These are phyloP conservation scores for Colletotrichum karsti DNA, from an alignment of 2,329 filamentous ascomycete genomes.

Conservation along the genomic window DNA sequence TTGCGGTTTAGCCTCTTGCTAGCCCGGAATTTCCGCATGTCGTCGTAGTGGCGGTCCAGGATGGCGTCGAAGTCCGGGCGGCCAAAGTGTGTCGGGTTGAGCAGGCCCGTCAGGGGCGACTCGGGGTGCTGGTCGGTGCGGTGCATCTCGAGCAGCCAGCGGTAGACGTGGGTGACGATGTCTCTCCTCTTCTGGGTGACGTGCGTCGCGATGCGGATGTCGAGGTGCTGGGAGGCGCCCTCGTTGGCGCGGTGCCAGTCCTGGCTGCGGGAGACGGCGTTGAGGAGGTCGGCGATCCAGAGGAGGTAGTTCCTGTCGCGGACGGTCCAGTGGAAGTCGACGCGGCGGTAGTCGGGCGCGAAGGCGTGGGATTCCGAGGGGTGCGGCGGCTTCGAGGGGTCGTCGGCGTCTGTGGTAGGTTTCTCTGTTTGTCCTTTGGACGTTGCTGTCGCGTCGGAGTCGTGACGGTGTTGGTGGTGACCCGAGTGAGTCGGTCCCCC, in stretches of 20 bases:
- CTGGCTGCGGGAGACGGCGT: slow-evolving; percentile 51
- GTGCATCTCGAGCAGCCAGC: slow-evolving; percentile 65
- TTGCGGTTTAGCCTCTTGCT: slow-evolving; percentile 32
- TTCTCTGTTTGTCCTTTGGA: not conserved
- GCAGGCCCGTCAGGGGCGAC: slow-evolving; percentile 62
- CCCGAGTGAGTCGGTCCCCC: slow-evolving; percentile 33
- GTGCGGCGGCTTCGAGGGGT: slow-evolving; percentile 23
- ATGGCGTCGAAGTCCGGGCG: slow-evolving; percentile 61
- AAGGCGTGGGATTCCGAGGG: slow-evolving; percentile 35
- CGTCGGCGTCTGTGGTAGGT: slow-evolving; percentile 6
- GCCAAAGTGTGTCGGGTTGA: slow-evolving; percentile 62
- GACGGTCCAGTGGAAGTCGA: slow-evolving; percentile 70
- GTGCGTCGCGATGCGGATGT: slow-evolving; percentile 64
- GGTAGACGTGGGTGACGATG: slow-evolving; percentile 62
- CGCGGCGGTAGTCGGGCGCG: slow-evolving; percentile 52
- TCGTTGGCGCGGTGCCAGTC: slow-evolving; percentile 46
- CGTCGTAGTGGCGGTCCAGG: slow-evolving; percentile 62
- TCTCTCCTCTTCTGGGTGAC: slow-evolving; percentile 63
- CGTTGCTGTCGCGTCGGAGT: slow-evolving; percentile 25
- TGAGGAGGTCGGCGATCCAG: slow-evolving; percentile 66
- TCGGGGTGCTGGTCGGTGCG: slow-evolving; percentile 58
- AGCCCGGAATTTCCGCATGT: slow-evolving; percentile 51
- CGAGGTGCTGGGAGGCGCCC: slow-evolving; percentile 46
- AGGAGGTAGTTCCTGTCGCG: slow-evolving; percentile 63
- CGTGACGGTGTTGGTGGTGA: slow-evolving; percentile 26